phyloP scores from a whole-genome alignment of 768 basidiomycete genomes.

The Mycena galericulata region DNA sequence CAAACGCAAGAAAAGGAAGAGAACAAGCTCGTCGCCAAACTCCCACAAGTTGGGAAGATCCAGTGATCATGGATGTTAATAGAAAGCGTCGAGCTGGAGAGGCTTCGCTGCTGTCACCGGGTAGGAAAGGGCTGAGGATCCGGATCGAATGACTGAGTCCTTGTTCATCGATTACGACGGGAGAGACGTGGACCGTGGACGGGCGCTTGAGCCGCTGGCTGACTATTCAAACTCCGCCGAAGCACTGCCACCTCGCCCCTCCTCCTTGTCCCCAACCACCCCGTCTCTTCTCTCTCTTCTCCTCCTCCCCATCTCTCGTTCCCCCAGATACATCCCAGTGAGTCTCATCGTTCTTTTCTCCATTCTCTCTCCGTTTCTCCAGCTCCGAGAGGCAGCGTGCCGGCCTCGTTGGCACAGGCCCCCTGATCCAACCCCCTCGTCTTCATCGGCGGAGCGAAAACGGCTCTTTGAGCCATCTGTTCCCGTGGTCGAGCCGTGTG shows the following conservation, averaged over 20 bases:
- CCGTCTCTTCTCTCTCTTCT: constrained; percentile 25
- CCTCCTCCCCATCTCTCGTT: not conserved
- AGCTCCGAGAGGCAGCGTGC: constrained; percentile 15
- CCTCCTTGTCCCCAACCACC: constrained; percentile 32
- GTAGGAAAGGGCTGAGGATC: constrained; percentile 21
- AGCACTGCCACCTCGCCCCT: not conserved
- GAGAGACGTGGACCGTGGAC: not conserved
- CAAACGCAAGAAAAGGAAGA: too few relatives aligned
- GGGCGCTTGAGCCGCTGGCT: constrained; percentile 5
- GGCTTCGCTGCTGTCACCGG: constrained; percentile 44
- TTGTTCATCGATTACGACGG: constrained; percentile 16
- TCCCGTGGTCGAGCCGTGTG: constrained; percentile 3
- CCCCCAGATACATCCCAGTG: constrained; percentile 6
- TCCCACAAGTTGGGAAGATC: not conserved
- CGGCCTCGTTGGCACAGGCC: constrained; percentile 23
- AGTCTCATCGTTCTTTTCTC: not conserved
- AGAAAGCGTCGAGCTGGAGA: not conserved
- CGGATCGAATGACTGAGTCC: constrained; percentile 19
- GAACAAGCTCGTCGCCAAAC: not conserved
- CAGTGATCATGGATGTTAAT: constrained; percentile 5
- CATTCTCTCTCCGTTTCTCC: not conserved
- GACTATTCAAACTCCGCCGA: constrained; percentile 38
- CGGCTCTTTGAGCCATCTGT: constrained; percentile 6
- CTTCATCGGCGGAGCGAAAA: not conserved
- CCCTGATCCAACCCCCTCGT: constrained; percentile 15